Base-by-base conservation (phyloP, 495 filamentous ascomycete species). In the Lindgomyces ingoldianus region DNA sequence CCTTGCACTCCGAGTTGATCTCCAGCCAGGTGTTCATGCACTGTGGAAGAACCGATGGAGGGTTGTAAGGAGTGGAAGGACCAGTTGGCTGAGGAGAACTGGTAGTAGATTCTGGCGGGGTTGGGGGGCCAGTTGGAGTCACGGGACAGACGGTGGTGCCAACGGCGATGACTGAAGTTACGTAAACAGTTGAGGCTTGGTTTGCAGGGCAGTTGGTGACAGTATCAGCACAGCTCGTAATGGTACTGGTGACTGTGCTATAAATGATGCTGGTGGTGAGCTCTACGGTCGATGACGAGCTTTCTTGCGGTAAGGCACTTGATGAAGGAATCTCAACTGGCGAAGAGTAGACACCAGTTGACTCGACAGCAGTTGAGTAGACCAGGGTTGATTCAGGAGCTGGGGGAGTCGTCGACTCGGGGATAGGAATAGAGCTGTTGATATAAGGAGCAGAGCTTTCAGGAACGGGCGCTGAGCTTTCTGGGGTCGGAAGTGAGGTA, bases 11-110 rank as follows among this genome's bases (percentile, higher is more conserved):
- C 36, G 86, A 81, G 64, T 79, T 79, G 68, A 87, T 84, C 14
- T 57, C 33, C 66, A 95, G 75, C 91, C 91, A 97, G 68, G 93
- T 96, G 84, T 96, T 95, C 78, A 98, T 81, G 80, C 93, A 98
- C 65, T 85, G 85, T 56, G 93, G 91, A 16, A 98, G 87, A 42
- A 89, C 82, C 58, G 78, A 78, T 50, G 93, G 92, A 29, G 66
- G 66, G 42, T 55, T 55, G 49, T 57, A 69, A 50, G 67, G 56
- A 16, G 60, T 27, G 3, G 62, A 14, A 8, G 42, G 39, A 10
- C 30, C 33, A 21, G 55, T 29, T 21, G 56, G 30, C 29, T 25
- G 45, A 44, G 61, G 49, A 25, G 48, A 10, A 36, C 46, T 12
- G 44, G 27, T 54, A n/a, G 63, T 8, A 1, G 51, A 41, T 14